phyloP scores from a whole-genome alignment of 495 filamentous ascomycete genomes.

The Bacidia gigantensis region DNA sequence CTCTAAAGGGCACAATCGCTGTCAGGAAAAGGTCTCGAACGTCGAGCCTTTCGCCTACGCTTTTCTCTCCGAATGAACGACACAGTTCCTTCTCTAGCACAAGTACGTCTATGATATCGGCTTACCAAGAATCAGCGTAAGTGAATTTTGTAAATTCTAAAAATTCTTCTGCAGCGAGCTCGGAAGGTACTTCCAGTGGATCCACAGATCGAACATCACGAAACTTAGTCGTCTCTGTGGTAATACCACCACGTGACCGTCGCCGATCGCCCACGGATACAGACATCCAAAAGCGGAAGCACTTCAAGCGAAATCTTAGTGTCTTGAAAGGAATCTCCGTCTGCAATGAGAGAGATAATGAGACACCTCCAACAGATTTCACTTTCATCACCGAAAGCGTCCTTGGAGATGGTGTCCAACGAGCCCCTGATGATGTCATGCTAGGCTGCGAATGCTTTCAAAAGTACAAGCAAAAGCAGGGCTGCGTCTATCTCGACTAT shows the following conservation, averaged over 20 bases:
- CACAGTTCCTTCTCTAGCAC: neutral
- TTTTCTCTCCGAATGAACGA: neutral
- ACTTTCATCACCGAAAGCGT: conserved; percentile 32
- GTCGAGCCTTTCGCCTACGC: neutral
- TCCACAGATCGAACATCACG: too few species aligned
- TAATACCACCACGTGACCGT: neutral
- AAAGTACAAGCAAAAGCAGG: conserved; percentile 21
- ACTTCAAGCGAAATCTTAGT: conserved; percentile 7
- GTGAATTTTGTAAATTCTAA: neutral
- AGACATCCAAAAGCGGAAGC: conserved; percentile 1
- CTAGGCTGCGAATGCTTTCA: conserved; percentile 28
- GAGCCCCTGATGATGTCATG: conserved; percentile 25
- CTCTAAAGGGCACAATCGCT: neutral
- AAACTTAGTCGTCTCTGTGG: neutral
- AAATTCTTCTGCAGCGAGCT: neutral
- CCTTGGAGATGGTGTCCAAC: conserved; percentile 24
- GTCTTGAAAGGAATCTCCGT: conserved; percentile 7
- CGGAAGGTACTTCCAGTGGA: too few species aligned
- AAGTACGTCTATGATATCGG: neutral
- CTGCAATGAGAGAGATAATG: conserved; percentile 14
- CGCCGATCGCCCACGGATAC: conserved; percentile 8
- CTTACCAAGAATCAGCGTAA: neutral
- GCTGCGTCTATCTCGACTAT: conserved; percentile 26
- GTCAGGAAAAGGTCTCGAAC: conserved; percentile 8
- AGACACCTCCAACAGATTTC: conserved; percentile 21